Base-by-base conservation (phyloP, 352 stramenopile genomes). In the Globisporangium paddicum region DNA sequence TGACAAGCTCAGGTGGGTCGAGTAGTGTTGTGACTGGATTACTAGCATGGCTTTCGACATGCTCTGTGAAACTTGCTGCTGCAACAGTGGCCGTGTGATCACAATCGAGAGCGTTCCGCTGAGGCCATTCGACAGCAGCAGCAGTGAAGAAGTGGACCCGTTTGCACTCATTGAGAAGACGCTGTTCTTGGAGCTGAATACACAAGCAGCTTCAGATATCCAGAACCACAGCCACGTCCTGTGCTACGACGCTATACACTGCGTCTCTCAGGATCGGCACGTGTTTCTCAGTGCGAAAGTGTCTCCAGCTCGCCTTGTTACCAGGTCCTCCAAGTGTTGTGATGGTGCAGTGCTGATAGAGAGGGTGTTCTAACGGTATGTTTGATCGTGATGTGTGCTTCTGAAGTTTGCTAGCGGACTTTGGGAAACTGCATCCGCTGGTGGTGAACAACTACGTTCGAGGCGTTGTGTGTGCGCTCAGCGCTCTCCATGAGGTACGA, bases 361-460 rank as follows among this genome's bases (percentile, higher is more conserved):
- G n/a, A n/a, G n/a, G n/a, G n/a, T n/a, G n/a, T n/a, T n/a, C n/a
- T n/a, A n/a, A n/a, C n/a, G n/a, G n/a, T n/a, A n/a, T n/a, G n/a
- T n/a, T n/a, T n/a, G n/a, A n/a, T n/a, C n/a, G n/a, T n/a, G n/a
- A n/a, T n/a, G n/a, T n/a, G n/a, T 30, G 18, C 18, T 48, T 2
- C 19, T 48, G 10, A 28, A 69, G 61, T 50, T 37, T 67, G 26
- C 55, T 67, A 5, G 32, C 37, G 26, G 49, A 63, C 25, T 83
- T 83, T 47, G 69, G 64, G 7, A 66, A 63, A 7, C 30, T 83
- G 34, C 71, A 83, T 28, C 62, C 69, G 18, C 63, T 79, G 26
- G 54, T 49, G 1, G 67, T 77, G 34, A 67, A 68, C 25, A 62
- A 73, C 46, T 80, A 75, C 41, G 53, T 73, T 0, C 66, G 62